These are phyloP conservation scores for Neopestalotiopsis sp. DNA, from an alignment of 2,329 filamentous ascomycete species.

Conservation along the genomic window DNA sequence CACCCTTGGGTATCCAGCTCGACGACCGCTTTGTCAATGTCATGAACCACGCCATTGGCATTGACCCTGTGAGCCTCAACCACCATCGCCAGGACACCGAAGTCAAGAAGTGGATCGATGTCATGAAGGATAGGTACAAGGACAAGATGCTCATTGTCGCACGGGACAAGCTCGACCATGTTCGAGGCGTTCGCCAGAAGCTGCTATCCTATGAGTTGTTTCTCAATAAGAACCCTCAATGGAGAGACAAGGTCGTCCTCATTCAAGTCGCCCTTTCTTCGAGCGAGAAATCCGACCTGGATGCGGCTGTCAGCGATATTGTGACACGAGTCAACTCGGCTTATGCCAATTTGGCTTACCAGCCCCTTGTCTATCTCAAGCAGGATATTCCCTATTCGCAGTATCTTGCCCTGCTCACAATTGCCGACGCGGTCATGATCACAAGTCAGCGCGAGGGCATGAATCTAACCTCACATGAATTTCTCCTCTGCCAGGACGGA, in stretches of 20 bases:
- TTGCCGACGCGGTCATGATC: conserved; percentile 92
- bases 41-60: conserved; percentile 84
- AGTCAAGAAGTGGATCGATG: conserved; percentile 79
- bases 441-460: conserved; percentile 95
- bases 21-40: conserved; percentile 95
- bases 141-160: conserved; percentile 92
- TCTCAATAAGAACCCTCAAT: conserved; percentile 90
- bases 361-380: conserved; percentile 91
- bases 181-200: conserved; percentile 93
- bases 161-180: conserved; percentile 90
- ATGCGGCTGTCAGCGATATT: conserved; percentile 89
- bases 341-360: conserved; percentile 89
- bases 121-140: conserved; percentile 82
- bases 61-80: conserved; percentile 80
- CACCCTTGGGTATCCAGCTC: conserved; percentile 84
- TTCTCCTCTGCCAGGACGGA: conserved; percentile 90
- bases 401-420: conserved; percentile 88
- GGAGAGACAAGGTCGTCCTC: conserved; percentile 84
- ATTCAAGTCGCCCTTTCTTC: conserved; percentile 94
- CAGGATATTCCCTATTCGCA: conserved; percentile 94
- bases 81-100: conserved; percentile 73
- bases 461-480: conserved; percentile 96
- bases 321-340: conserved; percentile 92
- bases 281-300: conserved; percentile 85
- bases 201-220: conserved; percentile 91